A percentile compares a stretch with the other conserved stretches of the same genome.
Evolutionary conservation across 2,329 filamentous ascomycete genomes (phyloP).

Genomic region (Neophaeococcomyces mojaviensis): DNA sequence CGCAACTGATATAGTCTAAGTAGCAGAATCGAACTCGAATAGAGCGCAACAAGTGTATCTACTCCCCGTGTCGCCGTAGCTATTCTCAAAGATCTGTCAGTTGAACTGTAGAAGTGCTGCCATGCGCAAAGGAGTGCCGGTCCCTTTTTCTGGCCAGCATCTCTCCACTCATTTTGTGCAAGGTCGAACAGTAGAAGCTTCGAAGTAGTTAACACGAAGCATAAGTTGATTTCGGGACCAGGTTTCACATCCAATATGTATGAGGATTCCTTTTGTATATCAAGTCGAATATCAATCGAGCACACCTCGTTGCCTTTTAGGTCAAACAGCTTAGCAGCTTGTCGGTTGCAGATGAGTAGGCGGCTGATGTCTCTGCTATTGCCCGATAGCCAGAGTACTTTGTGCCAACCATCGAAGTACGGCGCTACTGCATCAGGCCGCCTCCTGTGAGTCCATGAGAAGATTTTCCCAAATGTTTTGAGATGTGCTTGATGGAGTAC

Average conservation of each 20-base stretch:
- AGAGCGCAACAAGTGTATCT: conserved; percentile 34
- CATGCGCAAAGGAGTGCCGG: conserved; percentile 38
- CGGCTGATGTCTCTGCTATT: conserved; percentile 24
- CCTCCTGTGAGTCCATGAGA: conserved; percentile 14
- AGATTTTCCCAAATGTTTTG: conserved; percentile 13
- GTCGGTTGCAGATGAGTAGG: conserved; percentile 48
- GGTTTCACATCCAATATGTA: conserved; percentile 50
- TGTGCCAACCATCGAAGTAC: conserved; percentile 38
- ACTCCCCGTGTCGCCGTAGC: conserved; percentile 25
- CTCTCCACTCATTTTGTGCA: conserved; percentile 22
- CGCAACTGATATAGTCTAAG: conserved; percentile 28
- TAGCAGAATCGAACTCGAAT: conserved; percentile 32
- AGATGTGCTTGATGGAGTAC: conserved; percentile 25
- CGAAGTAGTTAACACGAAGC: conserved; percentile 49
- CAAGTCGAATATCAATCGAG: conserved; percentile 30
- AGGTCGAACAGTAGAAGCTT: conserved; percentile 39
- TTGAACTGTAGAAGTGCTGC: conserved; percentile 47
- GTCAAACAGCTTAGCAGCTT: conserved; percentile 32
- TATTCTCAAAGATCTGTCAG: conserved; percentile 45
- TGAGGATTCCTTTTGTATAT: conserved; percentile 31
- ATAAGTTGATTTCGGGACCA: conserved; percentile 32
- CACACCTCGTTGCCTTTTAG: conserved; percentile 23
- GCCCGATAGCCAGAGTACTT: conserved; percentile 33
- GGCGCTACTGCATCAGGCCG: conserved; percentile 13
- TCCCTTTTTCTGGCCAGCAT: conserved; percentile 20